These are phyloP conservation scores for Solidago caesia DNA, from an alignment of 129 eudicot species.

Conservation along the genomic window DNA sequence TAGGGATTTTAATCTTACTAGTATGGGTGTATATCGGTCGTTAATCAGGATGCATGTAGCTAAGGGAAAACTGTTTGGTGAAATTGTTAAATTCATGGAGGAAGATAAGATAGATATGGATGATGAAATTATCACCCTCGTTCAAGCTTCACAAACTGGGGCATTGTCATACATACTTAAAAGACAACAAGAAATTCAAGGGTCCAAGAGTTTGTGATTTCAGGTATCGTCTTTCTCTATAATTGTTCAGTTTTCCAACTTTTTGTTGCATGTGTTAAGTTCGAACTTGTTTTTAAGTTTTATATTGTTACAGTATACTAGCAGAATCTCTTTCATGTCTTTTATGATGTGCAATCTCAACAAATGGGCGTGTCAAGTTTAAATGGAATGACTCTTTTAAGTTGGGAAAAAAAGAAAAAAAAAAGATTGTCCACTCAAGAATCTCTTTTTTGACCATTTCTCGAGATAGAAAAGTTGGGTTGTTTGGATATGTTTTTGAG, in stretches of 20 bases:
- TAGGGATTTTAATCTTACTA: slow-evolving; percentile 42
- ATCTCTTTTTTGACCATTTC: not conserved
- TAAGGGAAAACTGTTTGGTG: slow-evolving; percentile 23
- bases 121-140: slow-evolving; percentile 35
- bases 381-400: not conserved
- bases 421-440: not conserved
- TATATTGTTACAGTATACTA: not conserved
- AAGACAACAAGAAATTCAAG: not conserved
- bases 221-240: not conserved
- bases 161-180: not conserved
- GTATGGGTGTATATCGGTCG: slow-evolving; percentile 38
- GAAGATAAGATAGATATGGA: slow-evolving; percentile 49
- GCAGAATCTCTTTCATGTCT: not conserved
- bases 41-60: slow-evolving; percentile 36
- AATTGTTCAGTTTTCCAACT: not conserved
- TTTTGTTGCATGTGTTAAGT: not conserved
- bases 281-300: not conserved
- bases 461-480: not conserved
- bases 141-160: slow-evolving; percentile 18
- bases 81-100: slow-evolving; percentile 44
- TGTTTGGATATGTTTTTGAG: not conserved
- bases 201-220: not conserved
- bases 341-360: not conserved
- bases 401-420: too few relatives aligned
- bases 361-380: not conserved